Percentiles rank a stretch among this genome's conserved stretches.
Conservation (phyloP, 1,284 basidiomycete genomes). For the Trichosporon ovoides region DNA sequence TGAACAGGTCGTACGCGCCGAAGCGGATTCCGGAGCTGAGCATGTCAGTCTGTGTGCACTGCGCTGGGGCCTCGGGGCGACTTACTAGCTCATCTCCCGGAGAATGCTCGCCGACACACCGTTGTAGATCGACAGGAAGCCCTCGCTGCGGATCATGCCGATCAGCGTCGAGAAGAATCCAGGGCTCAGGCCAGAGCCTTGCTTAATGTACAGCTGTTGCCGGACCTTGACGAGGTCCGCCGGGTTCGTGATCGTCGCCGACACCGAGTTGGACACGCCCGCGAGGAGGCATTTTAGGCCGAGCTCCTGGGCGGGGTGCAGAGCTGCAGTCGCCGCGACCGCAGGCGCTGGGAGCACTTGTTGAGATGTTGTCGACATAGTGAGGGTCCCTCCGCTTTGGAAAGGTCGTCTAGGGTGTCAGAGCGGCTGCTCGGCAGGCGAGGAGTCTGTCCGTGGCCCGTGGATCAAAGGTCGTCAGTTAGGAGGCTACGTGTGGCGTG, state of each 20-base stretch:
- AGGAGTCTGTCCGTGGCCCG: too few relatives aligned
- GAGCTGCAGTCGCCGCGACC: background rate
- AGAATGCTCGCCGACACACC: slow-evolving; percentile 17
- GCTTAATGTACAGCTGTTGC: slow-evolving; percentile 21
- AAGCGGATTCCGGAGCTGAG: slow-evolving; percentile 20
- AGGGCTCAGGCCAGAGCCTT: slow-evolving; percentile 12
- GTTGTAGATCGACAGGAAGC: slow-evolving; percentile 16
- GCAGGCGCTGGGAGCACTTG: background rate
- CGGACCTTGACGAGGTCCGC: slow-evolving; percentile 22
- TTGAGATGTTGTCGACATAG: background rate
- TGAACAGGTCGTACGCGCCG: slow-evolving; percentile 23
- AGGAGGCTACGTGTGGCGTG: too few relatives aligned
- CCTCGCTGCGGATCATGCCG: slow-evolving; percentile 16
- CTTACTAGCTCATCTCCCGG: slow-evolving; percentile 21
- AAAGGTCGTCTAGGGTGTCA: too few relatives aligned
- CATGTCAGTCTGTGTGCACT: background rate
- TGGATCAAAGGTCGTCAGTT: too few relatives aligned
- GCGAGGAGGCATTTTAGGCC: slow-evolving; percentile 2
- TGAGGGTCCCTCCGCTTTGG: too few relatives aligned
- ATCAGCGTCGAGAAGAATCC: slow-evolving; percentile 13
- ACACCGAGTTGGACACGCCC: slow-evolving; percentile 15
- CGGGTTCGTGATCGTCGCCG: slow-evolving; percentile 17
- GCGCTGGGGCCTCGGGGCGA: background rate
- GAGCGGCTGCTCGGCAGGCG: too few relatives aligned
- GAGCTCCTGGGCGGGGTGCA: background rate